phyloP scores from a whole-genome alignment of 192 early-diverging fungal species.

The Allomyces javanicus region DNA sequence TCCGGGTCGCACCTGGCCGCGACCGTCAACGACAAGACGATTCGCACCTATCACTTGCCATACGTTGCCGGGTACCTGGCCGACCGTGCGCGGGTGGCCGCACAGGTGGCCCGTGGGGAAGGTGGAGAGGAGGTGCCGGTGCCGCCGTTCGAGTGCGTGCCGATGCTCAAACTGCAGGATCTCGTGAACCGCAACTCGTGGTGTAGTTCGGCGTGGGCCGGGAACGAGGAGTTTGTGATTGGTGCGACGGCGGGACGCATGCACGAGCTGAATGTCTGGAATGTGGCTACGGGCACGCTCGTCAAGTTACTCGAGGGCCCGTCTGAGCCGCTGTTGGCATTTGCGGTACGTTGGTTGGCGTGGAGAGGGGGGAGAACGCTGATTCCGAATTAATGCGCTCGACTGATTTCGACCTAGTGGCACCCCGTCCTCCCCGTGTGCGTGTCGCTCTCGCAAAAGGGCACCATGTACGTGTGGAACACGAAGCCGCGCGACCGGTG shows the following conservation, averaged over 20 bases:
- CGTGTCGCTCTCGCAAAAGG: conserved; percentile 58
- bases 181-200: conserved; percentile 78
- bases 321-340: conserved; percentile 57
- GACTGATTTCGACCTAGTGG: conserved; percentile 25
- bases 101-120: not conserved
- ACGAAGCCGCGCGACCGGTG: conserved; percentile 63
- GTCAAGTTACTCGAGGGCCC: conserved; percentile 85
- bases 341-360: conserved; percentile 28
- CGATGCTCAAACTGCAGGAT: conserved; percentile 62
- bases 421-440: conserved; percentile 73
- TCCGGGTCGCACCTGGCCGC: not conserved
- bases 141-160: not conserved
- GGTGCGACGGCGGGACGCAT: conserved; percentile 28
- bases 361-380: not conserved
- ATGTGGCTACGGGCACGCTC: conserved; percentile 54
- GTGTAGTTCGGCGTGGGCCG: conserved; percentile 71
- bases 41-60: not conserved
- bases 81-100: not conserved
- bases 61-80: not conserved
- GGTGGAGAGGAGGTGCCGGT: not conserved
- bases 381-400: not conserved
- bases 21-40: not conserved
- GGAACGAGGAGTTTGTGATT: conserved; percentile 74
- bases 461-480: conserved; percentile 75
- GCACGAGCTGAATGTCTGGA: conserved; percentile 93